Evolutionary conservation across 2,329 filamentous ascomycete genomes (phyloP).

Genomic region (Epichloe hybrida): DNA sequence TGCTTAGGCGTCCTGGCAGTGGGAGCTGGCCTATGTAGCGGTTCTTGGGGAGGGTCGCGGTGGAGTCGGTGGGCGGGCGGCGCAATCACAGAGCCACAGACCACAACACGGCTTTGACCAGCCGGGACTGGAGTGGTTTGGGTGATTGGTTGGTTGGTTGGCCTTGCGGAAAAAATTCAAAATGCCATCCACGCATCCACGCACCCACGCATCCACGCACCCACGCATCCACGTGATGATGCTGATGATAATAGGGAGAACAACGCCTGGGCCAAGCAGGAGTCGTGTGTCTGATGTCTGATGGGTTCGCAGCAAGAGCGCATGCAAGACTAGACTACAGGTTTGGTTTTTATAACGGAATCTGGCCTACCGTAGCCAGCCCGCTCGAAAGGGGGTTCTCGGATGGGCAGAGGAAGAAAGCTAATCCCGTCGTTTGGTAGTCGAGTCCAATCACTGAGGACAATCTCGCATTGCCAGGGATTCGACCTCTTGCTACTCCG

Average conservation of each 20-base stretch:
- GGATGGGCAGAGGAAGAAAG: background rate
- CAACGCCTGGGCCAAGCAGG: background rate
- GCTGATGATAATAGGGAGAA: background rate
- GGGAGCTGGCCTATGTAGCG: conserved; percentile 1
- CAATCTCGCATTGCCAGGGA: background rate
- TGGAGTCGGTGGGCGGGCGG: conserved; percentile 3
- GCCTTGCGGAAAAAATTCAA: background rate
- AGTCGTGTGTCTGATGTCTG: background rate
- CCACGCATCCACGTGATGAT: too few relatives aligned
- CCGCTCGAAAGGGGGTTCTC: background rate
- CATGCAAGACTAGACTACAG: background rate
- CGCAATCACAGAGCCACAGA: too few relatives aligned
- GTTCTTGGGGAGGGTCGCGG: conserved; percentile 2
- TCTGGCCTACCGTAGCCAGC: too few relatives aligned
- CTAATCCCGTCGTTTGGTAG: background rate
- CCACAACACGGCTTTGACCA: too few relatives aligned
- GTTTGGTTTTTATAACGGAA: too few relatives aligned
- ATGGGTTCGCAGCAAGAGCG: background rate
- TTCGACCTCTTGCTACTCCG: background rate
- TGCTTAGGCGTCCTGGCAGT: conserved; percentile 2
- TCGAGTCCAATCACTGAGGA: background rate
- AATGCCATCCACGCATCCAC: background rate
- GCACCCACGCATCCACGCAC: background rate
- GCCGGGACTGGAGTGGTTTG: background rate
- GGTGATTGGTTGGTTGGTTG: background rate